These are phyloP conservation scores for Paragyromitra xinjiangensis DNA, from an alignment of 495 filamentous ascomycete species.

Conservation along the genomic window DNA sequence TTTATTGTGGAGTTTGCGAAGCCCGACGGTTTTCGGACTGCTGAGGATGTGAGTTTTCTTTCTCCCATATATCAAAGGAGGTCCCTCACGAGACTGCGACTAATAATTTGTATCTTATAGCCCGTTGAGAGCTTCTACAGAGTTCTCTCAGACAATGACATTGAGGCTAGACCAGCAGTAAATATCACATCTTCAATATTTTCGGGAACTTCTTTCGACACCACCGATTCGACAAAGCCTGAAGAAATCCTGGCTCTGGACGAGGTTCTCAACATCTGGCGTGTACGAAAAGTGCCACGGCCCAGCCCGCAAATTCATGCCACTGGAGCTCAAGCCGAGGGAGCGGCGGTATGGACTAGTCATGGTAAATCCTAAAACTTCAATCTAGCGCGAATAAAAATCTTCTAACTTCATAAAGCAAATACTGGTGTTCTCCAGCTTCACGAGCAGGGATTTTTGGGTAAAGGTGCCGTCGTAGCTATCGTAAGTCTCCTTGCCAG, in stretches of 20 bases:
- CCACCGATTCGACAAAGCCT: slow-evolving; percentile 20
- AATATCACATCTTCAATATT: slow-evolving; percentile 55
- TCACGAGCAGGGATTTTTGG: slow-evolving; percentile 52
- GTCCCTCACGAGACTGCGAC: background rate
- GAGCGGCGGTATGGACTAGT: slow-evolving; percentile 35
- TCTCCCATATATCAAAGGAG: background rate
- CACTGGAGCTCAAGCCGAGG: slow-evolving; percentile 20
- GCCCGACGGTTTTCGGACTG: slow-evolving; percentile 15
- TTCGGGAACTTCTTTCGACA: slow-evolving; percentile 51
- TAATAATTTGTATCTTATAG: slow-evolving; percentile 26
- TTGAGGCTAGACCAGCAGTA: slow-evolving; percentile 45
- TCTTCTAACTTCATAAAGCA: slow-evolving; percentile 41
- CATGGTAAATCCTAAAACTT: slow-evolving; percentile 38
- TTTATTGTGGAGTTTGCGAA: slow-evolving; percentile 54
- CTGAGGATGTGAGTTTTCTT: slow-evolving; percentile 39
- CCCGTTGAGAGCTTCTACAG: slow-evolving; percentile 40
- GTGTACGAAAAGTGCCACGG: slow-evolving; percentile 39
- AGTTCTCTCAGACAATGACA: slow-evolving; percentile 44
- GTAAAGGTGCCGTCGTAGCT: slow-evolving; percentile 47
- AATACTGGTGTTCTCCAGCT: slow-evolving; percentile 54
- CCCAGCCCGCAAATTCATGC: slow-evolving; percentile 44
- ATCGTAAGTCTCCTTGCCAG: slow-evolving; percentile 37
- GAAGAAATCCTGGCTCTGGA: slow-evolving; percentile 48
- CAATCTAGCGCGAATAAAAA: background rate
- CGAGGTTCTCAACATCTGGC: slow-evolving; percentile 46